These are phyloP conservation scores for Russula emetica DNA, from an alignment of 768 basidiomycete species.

Conservation along the genomic window DNA sequence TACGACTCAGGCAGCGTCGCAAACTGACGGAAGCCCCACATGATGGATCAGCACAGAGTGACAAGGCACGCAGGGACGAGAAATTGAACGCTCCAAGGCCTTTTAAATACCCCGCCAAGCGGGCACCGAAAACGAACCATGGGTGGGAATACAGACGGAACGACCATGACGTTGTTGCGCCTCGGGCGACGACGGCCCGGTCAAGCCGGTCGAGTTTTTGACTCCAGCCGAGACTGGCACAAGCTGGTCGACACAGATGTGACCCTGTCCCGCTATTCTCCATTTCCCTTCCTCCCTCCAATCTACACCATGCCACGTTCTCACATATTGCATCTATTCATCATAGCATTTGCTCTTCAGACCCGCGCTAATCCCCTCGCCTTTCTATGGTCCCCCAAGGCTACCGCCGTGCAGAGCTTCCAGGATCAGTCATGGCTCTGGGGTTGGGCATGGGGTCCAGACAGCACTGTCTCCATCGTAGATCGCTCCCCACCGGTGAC, in stretches of 20 bases:
- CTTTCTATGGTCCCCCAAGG: conserved; percentile 33
- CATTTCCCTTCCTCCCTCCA: not conserved
- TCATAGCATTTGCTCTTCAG: conserved; percentile 8
- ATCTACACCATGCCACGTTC: conserved; percentile 8
- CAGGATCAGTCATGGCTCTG: conserved; percentile 37
- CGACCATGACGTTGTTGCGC: not conserved
- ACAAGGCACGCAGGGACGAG: not conserved
- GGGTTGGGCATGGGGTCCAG: conserved; percentile 41
- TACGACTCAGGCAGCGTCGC: not conserved
- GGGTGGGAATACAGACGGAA: not conserved
- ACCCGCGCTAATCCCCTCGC: conserved; percentile 12
- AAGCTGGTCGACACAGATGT: not conserved
- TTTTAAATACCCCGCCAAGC: no score
- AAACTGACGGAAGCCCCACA: not conserved
- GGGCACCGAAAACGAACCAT: not conserved
- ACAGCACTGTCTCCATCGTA: conserved; percentile 60
- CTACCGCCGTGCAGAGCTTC: conserved; percentile 28
- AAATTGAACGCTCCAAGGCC: not conserved
- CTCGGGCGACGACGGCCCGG: not conserved
- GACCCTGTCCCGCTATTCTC: not conserved
- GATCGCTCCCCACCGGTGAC: conserved; percentile 68
- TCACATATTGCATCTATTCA: conserved; percentile 9
- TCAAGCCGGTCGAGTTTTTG: not conserved
- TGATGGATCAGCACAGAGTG: not conserved
- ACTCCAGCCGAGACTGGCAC: not conserved